phyloP scores from a whole-genome alignment of 2,329 filamentous ascomycete species.

The Polychaeton citri region DNA sequence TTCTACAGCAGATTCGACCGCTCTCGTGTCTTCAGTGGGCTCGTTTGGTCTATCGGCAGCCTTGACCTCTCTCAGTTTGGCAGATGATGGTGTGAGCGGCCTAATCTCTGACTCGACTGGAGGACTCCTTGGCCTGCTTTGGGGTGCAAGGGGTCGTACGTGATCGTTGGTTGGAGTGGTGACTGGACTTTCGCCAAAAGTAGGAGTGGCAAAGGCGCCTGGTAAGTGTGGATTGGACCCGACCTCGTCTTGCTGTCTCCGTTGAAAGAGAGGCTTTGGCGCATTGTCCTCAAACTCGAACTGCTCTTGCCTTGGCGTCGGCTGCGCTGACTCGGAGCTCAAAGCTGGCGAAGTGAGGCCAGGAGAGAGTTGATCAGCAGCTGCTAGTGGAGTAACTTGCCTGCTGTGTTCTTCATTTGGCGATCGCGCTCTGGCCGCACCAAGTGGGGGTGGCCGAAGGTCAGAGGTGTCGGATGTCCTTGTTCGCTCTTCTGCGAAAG shows the following conservation, averaged over 20 bases:
- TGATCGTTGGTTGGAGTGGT: neutral
- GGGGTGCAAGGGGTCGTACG: neutral
- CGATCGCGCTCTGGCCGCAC: slow-evolving; percentile 3
- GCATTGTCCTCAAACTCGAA: neutral
- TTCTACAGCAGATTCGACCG: neutral
- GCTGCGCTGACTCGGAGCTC: neutral
- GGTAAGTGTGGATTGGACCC: neutral
- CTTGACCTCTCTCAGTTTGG: neutral
- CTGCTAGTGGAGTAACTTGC: neutral
- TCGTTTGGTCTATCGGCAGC: neutral
- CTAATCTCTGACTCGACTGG: neutral
- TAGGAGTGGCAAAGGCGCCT: neutral
- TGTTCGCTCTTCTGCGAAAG: slow-evolving; percentile 4
- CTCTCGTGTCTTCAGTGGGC: neutral
- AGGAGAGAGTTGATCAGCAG: neutral
- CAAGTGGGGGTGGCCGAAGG: slow-evolving; percentile 18
- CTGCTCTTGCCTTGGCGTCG: neutral
- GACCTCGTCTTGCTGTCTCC: neutral
- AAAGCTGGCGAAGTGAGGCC: neutral
- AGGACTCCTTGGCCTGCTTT: neutral
- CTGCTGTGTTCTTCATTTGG: neutral
- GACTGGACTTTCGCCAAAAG: neutral
- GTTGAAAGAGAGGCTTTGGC: neutral
- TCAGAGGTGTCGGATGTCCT: slow-evolving; percentile 11
- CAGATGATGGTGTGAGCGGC: neutral